Evolutionary conservation across 139 green algal species (phyloP), one percentile per base, ranked within the genome.

Genomic region (Zygnema cylindricum): DNA sequence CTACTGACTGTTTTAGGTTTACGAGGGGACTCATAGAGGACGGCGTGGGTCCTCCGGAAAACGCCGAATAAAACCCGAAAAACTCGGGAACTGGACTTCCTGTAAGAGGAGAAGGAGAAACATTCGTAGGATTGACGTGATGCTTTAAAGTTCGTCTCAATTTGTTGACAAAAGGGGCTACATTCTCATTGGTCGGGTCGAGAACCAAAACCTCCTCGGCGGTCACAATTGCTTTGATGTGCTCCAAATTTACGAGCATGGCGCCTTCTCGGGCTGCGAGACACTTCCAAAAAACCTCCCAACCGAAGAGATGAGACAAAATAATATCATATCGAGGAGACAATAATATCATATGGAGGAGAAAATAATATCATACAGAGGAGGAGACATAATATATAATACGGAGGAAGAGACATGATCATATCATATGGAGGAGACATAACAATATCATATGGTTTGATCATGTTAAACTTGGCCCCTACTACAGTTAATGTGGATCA

Each of bases 221-320:
- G 32, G 81, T 90, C 3, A 90, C 49, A 55, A 90, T 90, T 25
- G 81, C 85, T 38, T 89, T 89, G 23, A 90, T 89, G 81, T 76
- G 38, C 40, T 90, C 85, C 43, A 90, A 81, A 1, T 91, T 90
- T 2, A 90, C 38, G 2, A 90, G 36, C 25, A 90, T 89, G 32
- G 85, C 85, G 7, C 23, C 1, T 38, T 91, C 85, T 16, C 85
- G 2, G 33, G 32, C 77, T 84, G 77, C 77, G 2, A n/a, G n/a
- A n/a, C n/a, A n/a, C n/a, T n/a, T n/a, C n/a, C n/a, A n/a, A n/a
- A n/a, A n/a, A n/a, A n/a, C n/a, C n/a, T n/a, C n/a, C n/a, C n/a
- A n/a, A n/a, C n/a, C n/a, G n/a, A n/a, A n/a, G n/a, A n/a, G n/a
- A n/a, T n/a, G n/a, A n/a, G n/a, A n/a, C n/a, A n/a, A n/a, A n/a